Base-by-base conservation (phyloP, 2,329 filamentous ascomycete species). In the Bertia moriformis region DNA sequence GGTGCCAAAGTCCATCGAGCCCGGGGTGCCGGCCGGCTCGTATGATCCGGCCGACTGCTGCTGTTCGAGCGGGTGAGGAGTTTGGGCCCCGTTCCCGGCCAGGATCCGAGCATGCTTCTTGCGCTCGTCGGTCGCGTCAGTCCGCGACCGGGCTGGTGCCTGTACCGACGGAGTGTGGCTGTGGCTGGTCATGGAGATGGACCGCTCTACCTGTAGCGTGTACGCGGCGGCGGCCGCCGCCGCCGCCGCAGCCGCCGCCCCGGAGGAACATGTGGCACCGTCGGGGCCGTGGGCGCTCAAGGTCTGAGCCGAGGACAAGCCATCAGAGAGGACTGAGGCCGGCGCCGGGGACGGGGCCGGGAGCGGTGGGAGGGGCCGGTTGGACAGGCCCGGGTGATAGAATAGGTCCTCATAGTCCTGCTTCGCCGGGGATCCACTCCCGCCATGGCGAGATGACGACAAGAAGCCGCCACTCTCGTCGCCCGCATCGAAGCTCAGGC, bases 351-450 rank as follows among this genome's bases (percentile, higher is more conserved):
- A 45, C 56, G 60, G 43, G 19, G 63, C 53, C 3, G 74, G 75
- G 2, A 79, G 61, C 4, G 73, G 73, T 47, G 63, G 83, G 51
- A 65, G 80, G 58, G 59, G 87, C 60, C 62, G 76, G 66, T 49
- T 65, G 45, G 73, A 63, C 52, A 87, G 75, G 29, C 85, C 85
- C 14, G 88, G 88, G 50, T 96, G 87, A 55, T 93, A 98, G 54
- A 94, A 94, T 53, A 96, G 78, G 49, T 94, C 91, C 14, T 83
- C 83, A 44, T 86, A 84, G 41, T 87, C 85, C 33, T 83, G 78
- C 45, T 74, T 74, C 24, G 63, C 60, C 1, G 79, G 77, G 19
- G 78, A 83, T 27, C 84, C 78, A 47, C 73, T 78, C 14, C 57
- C 60, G 27, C 60, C 72, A 48, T 62, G 80, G 45, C 60, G 67